Evolutionary conservation across 2,329 filamentous ascomycete genomes (phyloP).

Genomic region (Colletotrichum gloeosporioides): DNA sequence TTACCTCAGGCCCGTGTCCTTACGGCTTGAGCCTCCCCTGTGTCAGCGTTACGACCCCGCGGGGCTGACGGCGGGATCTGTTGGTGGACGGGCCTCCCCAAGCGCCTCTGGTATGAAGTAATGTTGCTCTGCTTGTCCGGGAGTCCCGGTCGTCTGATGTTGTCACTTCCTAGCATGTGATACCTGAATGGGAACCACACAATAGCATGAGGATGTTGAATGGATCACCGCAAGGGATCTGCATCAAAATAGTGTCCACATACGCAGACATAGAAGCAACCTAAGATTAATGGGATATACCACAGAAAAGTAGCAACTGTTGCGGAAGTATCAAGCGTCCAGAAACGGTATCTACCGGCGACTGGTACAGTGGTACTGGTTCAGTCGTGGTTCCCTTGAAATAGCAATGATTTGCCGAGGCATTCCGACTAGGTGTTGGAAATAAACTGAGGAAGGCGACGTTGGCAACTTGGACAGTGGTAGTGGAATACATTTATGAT

Average conservation of each 20-base stretch:
- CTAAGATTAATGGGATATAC: background rate
- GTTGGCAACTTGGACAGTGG: rapidly evolving
- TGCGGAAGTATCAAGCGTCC: background rate
- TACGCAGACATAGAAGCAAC: background rate
- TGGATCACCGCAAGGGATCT: background rate
- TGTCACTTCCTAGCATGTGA: background rate
- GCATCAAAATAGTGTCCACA: background rate
- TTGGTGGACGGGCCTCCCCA: background rate
- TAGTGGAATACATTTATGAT: background rate
- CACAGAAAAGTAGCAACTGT: rapidly evolving
- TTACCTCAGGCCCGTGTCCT: background rate
- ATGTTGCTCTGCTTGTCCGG: background rate
- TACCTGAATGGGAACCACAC: background rate
- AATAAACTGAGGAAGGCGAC: background rate
- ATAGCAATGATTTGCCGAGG: background rate
- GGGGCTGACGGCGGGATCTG: background rate
- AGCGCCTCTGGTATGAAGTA: background rate
- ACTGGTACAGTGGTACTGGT: background rate
- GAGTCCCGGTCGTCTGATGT: background rate
- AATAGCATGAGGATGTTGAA: background rate
- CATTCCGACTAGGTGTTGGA: background rate
- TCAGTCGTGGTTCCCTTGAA: background rate
- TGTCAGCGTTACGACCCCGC: background rate
- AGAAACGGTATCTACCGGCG: background rate
- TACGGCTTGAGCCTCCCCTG: background rate